Base-by-base conservation (phyloP, 2,329 filamentous ascomycete genomes). In the Ophiosphaerella korrae region DNA sequence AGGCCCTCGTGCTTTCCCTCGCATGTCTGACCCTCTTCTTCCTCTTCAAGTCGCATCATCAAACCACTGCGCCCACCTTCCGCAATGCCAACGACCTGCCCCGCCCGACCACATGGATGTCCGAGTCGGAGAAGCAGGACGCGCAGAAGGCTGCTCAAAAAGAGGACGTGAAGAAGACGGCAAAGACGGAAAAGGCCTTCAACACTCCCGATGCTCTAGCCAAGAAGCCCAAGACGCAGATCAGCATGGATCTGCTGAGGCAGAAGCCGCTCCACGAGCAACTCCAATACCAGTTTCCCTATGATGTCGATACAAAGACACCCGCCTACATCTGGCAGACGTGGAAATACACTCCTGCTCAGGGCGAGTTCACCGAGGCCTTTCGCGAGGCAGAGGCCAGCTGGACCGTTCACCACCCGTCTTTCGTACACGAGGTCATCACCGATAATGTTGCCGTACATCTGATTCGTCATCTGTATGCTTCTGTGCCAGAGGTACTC, bases 301-400 rank as follows among this genome's bases (percentile, higher is more conserved):
- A 97, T 80, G 89, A 96, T 67, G 82, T 93, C 56, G 86, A 92
- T 68, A 76, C 81, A 63, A 96, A 93, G 74, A 97, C 97, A 74
- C 94, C 94, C 3, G 92, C 92, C 49, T 97, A 96, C 79, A 95
- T 99, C 70, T 99, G 94, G 94, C 94, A 99, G 80, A 99, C 94
- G 12, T 99, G 94, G 94, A 97, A 95, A 74, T 88, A 85, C 67
- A 89, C 86, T 1, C 92, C 93, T 0, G 83, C 87, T 1, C 88
- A 90, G 18, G 81, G 84, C 43, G 82, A 89, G 55, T 99, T 99
- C 70, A 76, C 75, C 9, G 84, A 88, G 55, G 77, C 80, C 16
- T 92, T 96, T 70, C 87, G 92, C 55, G 85, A 89, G 40, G 83
- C 91, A 52, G 94, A 97, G 77, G 89, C 90, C 12, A 92, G 89